Base-by-base conservation (phyloP, 306 rosid genomes). In the Geum urbanum region DNA sequence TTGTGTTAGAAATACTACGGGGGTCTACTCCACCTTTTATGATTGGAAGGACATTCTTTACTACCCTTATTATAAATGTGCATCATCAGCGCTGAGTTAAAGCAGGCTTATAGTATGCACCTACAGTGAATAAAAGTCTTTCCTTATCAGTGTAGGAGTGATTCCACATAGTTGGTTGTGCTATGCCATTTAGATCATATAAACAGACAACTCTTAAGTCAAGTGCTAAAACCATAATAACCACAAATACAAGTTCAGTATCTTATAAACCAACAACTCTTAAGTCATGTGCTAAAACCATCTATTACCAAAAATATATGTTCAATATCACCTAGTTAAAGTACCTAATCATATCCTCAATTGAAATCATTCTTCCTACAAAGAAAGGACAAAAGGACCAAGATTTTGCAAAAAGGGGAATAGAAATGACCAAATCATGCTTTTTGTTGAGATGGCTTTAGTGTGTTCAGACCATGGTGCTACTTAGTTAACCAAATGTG, bases 1-100 rank as follows among this genome's bases (percentile, higher is more conserved):
- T 59, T 50, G 54, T 58, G 58, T 39, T 20, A 56, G 44, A 12
- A 20, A 56, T 27, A 4, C 67, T 45, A 66, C 58, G 58, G 58
- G 58, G 63, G 48, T 66, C 59, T 65, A 45, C 44, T 54, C 71
- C n/a, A 35, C 14, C 52, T 19, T 47, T 27, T 24, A 32, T 35
- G 62, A 67, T 58, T 56, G 49, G 19, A 37, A 37, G 19, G 72
- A 37, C 19, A 67, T 37, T 51, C 61, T 11, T n/a, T 1, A 12
- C 14, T 4, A 11, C 37, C 16, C 40, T 8, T 2, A 53, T 37
- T 39, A n/a, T 10, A 9, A 37, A 12, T 18, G 18, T 16, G n/a
- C 4, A 51, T 37, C 5, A 40, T 53, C 47, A n/a, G 19, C 39
- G 19, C 63, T 22, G 11, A 15, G 14, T 52, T 22, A 27, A 53